Evolutionary conservation across 2,329 filamentous ascomycete genomes (phyloP).

Genomic region (Fusarium nygamai): DNA sequence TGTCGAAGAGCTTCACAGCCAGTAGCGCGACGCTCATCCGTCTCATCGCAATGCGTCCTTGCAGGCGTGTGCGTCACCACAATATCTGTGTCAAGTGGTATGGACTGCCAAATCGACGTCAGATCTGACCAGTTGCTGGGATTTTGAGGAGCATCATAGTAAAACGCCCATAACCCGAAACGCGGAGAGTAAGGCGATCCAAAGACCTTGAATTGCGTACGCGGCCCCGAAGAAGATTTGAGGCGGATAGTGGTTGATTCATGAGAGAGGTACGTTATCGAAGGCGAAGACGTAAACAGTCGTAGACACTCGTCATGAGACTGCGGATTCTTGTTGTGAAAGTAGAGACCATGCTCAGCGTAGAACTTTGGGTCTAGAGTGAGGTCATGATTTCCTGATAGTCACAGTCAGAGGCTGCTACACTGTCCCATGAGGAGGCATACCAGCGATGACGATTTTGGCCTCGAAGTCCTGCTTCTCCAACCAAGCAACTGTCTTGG

Average conservation of each 20-base stretch:
- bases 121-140: slow-evolving; percentile 31
- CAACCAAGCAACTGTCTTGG: slow-evolving; percentile 72
- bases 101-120: slow-evolving; percentile 65
- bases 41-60: slow-evolving; percentile 66
- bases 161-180: slow-evolving; percentile 72
- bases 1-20: slow-evolving; percentile 71
- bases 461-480: slow-evolving; percentile 73
- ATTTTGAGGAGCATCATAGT: slow-evolving; percentile 57
- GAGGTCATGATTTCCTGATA: slow-evolving; percentile 78
- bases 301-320: slow-evolving; percentile 62
- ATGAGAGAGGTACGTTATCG: slow-evolving; percentile 74
- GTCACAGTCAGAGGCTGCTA: slow-evolving; percentile 12
- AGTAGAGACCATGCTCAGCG: slow-evolving; percentile 58
- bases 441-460: slow-evolving; percentile 77
- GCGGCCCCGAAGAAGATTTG: slow-evolving; percentile 62
- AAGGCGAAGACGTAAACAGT: slow-evolving; percentile 63
- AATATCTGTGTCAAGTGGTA: slow-evolving; percentile 71
- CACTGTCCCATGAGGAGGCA: background rate
- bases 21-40: slow-evolving; percentile 48
- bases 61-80: slow-evolving; percentile 78
- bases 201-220: slow-evolving; percentile 72
- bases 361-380: slow-evolving; percentile 75
- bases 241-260: slow-evolving; percentile 64
- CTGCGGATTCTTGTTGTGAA: slow-evolving; percentile 67
- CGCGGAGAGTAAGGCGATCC: slow-evolving; percentile 74